These are phyloP conservation scores for Starmerella apicola DNA, from an alignment of 805 yeast genomes.

Conservation along the genomic window DNA sequence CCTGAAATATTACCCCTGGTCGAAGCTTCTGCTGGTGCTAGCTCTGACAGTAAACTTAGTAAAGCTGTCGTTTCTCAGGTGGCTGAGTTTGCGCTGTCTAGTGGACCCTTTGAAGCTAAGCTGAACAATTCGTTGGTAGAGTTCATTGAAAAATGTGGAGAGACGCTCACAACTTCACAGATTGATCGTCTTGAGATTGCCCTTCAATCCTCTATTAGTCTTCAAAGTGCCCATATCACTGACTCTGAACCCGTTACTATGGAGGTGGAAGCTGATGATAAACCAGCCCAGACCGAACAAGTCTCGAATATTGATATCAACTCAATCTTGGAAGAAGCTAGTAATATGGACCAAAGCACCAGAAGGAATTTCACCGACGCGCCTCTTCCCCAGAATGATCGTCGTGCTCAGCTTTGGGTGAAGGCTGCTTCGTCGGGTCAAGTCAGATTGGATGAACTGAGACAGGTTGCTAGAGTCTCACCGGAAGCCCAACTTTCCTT, in stretches of 20 bases:
- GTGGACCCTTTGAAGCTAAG: conserved; percentile 11
- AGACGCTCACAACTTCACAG: conserved; percentile 1
- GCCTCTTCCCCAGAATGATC: conserved; percentile 10
- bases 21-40: background rate
- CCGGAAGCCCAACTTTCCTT: conserved; percentile 26
- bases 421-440: conserved; percentile 12
- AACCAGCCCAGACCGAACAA: background rate
- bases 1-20: conserved; percentile 13
- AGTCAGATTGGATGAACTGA: conserved; percentile 11
- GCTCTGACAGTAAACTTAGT: too few relatives aligned
- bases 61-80: conserved; percentile 1
- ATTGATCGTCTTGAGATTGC: conserved; percentile 49
- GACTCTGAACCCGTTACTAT: background rate
- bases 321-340: conserved; percentile 15
- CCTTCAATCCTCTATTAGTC: conserved; percentile 47
- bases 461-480: conserved; percentile 15
- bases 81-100: background rate
- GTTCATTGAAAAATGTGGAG: conserved; percentile 10
- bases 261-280: background rate
- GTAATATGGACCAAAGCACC: conserved; percentile 16
- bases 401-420: conserved; percentile 20
- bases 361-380: conserved; percentile 13
- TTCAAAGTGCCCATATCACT: background rate
- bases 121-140: conserved; percentile 8
- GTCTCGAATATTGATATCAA: background rate